Percentiles rank a stretch among this genome's conserved stretches.
Conservation (phyloP, 2,329 filamentous ascomycete genomes). For the Trichoderma semiorbis region DNA sequence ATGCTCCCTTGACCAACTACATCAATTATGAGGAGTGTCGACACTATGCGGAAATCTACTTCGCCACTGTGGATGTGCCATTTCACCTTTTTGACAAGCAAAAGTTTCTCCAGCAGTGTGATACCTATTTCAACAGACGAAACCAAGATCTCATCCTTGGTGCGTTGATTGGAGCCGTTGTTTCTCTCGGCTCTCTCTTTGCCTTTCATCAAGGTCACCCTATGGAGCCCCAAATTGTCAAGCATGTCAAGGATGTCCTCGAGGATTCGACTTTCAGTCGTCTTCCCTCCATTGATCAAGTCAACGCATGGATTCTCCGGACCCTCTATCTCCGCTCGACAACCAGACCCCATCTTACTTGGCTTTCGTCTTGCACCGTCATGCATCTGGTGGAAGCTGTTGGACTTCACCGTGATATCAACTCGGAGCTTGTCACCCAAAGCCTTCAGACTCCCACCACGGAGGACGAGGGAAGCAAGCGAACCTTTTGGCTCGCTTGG, state of each 20-base stretch:
- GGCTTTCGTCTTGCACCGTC: slow-evolving; percentile 20
- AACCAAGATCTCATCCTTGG: slow-evolving; percentile 12
- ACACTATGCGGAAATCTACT: slow-evolving; percentile 16
- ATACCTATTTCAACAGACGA: neutral
- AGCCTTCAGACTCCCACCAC: neutral
- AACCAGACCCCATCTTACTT: slow-evolving; percentile 20
- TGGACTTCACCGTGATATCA: slow-evolving; percentile 20
- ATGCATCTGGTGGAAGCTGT: slow-evolving; percentile 21
- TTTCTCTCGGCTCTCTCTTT: slow-evolving; percentile 21
- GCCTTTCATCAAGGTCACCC: slow-evolving; percentile 10
- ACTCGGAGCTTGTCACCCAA: neutral
- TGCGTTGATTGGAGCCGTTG: slow-evolving; percentile 19
- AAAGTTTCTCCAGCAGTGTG: neutral
- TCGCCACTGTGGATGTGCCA: slow-evolving; percentile 14
- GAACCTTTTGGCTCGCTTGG: slow-evolving; percentile 20
- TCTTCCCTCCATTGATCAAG: slow-evolving; percentile 18
- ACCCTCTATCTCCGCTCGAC: slow-evolving; percentile 21
- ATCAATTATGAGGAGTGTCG: slow-evolving; percentile 16
- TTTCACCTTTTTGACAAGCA: slow-evolving; percentile 17
- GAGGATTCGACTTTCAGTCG: slow-evolving; percentile 6
- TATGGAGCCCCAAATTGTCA: slow-evolving; percentile 16
- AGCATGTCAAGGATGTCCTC: slow-evolving; percentile 11
- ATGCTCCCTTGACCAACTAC: slow-evolving; percentile 1
- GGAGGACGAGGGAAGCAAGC: slow-evolving; percentile 17
- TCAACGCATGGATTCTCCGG: slow-evolving; percentile 22